Evolutionary conservation across 2,329 filamentous ascomycete species (phyloP), one percentile per base, ranked within the genome.

Genomic region (Onygenales sp.): DNA sequence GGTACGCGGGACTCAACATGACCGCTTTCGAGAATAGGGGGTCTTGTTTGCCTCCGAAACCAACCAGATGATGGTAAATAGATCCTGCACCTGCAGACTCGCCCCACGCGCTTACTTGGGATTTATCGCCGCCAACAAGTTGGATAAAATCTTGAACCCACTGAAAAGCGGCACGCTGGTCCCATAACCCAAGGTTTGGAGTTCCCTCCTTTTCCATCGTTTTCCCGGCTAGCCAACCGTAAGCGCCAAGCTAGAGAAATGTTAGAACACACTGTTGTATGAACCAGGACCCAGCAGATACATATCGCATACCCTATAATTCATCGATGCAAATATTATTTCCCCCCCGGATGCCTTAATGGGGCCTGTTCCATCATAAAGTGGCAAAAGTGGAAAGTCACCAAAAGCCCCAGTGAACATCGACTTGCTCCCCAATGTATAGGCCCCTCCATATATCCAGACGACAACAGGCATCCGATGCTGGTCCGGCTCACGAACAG

Each of bases 21-120:
- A 70, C 63, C 27, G 61, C 68, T 51, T 61, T 61, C 21, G 58
- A 62, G 62, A 78, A 79, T 1, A 74, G 62, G 1, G 76, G 75
- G 45, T 75, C 67, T 13, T 67, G 61, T 4, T 62, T 65, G 2
- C 76, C 76, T 1, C 72, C 70, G 27, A 73, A 62, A 0, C 70
- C 69, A n/a, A 74, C 70, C 7, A 79, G 63, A 50, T 79, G 77
- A 52, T 79, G 75, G 48, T 78, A 58, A 49, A 80, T 73, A 4
- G 74, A 77, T 1, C 73, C 71, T 1, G 74, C 78, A 1, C 78
- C 77, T 0, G 77, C 76, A 7, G 73, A 77, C 57, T 78, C 73
- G 2, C 77, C 78, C 67, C 74, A 74, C 4, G 74, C 75, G 0
- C 72, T 77, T 5, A 80, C 74, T 3, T 65, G 58, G 3, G 61